These are phyloP conservation scores for Vanrija sp. DNA, from an alignment of 1,284 basidiomycete genomes.

Conservation along the genomic window DNA sequence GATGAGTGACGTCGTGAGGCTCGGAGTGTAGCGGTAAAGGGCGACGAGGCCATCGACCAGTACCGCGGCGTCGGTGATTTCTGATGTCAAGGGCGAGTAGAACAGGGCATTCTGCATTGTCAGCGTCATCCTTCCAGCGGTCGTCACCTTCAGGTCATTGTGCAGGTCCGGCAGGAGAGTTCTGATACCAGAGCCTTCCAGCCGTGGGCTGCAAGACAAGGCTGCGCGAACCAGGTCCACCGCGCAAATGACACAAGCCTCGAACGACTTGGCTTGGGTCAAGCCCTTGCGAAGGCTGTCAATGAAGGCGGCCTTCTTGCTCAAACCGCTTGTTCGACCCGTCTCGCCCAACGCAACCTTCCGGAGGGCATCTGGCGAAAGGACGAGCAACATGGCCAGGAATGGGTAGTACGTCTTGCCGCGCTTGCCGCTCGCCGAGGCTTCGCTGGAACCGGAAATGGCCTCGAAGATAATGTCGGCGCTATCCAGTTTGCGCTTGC, in stretches of 20 bases:
- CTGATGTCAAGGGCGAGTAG: slow-evolving; percentile 23
- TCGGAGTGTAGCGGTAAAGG: slow-evolving; percentile 64
- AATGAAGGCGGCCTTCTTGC: slow-evolving; percentile 50
- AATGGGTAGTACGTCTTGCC: slow-evolving; percentile 70
- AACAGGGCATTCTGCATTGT: slow-evolving; percentile 38
- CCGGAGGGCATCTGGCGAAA: slow-evolving; percentile 69
- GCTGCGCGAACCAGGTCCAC: slow-evolving; percentile 80
- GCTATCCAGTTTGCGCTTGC: slow-evolving; percentile 63
- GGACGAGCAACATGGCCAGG: slow-evolving; percentile 68
- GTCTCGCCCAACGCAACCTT: slow-evolving; percentile 47
- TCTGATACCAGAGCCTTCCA: slow-evolving; percentile 60
- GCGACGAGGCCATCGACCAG: slow-evolving; percentile 69
- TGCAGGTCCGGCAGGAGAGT: slow-evolving; percentile 66
- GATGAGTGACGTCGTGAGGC: slow-evolving; percentile 59
- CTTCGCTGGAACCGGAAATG: slow-evolving; percentile 59
- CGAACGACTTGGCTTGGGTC: slow-evolving; percentile 30
- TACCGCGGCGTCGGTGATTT: slow-evolving; percentile 71
- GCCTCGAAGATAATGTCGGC: slow-evolving; percentile 79
- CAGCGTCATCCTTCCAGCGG: neutral
- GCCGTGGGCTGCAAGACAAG: slow-evolving; percentile 58
- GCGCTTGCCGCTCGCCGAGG: slow-evolving; percentile 38
- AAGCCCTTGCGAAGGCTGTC: slow-evolving; percentile 48
- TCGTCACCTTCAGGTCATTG: slow-evolving; percentile 67
- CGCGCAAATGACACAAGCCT: slow-evolving; percentile 57
- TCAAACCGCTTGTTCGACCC: slow-evolving; percentile 24